phyloP scores from a whole-genome alignment of 2,329 filamentous ascomycete species.

The Paecilomyces variotii region DNA sequence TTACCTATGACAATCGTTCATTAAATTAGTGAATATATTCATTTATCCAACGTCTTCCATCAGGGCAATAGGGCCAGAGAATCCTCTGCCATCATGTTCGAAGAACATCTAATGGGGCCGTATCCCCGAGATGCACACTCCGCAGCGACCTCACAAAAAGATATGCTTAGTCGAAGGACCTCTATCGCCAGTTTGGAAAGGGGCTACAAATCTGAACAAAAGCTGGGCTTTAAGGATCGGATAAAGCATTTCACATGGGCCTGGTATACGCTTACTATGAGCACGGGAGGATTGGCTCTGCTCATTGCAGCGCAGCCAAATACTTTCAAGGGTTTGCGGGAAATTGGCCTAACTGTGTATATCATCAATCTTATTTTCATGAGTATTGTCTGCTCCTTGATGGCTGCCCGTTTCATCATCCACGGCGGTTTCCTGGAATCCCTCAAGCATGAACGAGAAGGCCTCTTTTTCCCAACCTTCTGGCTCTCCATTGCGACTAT shows the following conservation, averaged over 20 bases:
- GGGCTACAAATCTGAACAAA: constrained; percentile 3
- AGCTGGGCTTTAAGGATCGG: constrained; percentile 15
- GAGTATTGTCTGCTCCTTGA: constrained; percentile 43
- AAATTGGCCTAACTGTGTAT: constrained; percentile 61
- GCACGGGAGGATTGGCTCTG: constrained; percentile 62
- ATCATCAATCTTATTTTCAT: constrained; percentile 62
- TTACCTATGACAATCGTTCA: neutral
- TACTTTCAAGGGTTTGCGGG: constrained; percentile 53
- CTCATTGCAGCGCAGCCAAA: constrained; percentile 55
- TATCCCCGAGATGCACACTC: neutral
- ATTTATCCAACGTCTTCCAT: neutral
- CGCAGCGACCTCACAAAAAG: neutral
- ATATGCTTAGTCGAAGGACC: neutral
- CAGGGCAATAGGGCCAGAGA: neutral
- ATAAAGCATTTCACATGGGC: constrained; percentile 57
- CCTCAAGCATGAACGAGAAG: constrained; percentile 57
- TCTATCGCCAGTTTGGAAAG: constrained; percentile 8
- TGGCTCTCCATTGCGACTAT: constrained; percentile 62
- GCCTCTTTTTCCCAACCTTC: constrained; percentile 65
- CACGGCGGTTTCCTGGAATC: constrained; percentile 49
- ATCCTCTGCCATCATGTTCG: neutral
- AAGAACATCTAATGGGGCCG: neutral
- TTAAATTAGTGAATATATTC: neutral
- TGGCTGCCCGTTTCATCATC: constrained; percentile 55
- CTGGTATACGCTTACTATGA: constrained; percentile 71